A percentile compares a stretch with the other conserved stretches of the same genome.
Conservation (phyloP, 495 filamentous ascomycete genomes). For the Penicillium argentinense region DNA sequence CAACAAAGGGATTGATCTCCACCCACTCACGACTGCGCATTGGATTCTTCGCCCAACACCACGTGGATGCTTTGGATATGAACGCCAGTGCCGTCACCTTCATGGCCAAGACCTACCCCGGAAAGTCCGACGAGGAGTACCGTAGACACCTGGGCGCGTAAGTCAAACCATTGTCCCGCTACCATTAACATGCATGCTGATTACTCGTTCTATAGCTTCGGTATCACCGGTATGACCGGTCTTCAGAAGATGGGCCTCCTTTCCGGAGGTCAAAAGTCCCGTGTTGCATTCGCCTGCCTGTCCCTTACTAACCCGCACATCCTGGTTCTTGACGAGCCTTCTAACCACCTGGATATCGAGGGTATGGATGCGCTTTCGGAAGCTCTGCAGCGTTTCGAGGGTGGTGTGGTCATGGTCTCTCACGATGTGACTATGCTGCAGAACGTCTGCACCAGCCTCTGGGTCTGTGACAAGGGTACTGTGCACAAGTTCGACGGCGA, state of each 20-base stretch:
- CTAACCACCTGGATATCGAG: constrained; percentile 98
- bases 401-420: constrained; percentile 96
- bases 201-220: constrained; percentile 55
- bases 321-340: constrained; percentile 95
- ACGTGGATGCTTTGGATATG: constrained; percentile 94
- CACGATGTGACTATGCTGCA: constrained; percentile 99
- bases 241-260: constrained; percentile 93
- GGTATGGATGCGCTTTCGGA: constrained; percentile 94
- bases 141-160: constrained; percentile 86
- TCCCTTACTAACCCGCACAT: constrained; percentile 94
- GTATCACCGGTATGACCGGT: constrained; percentile 96
- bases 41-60: constrained; percentile 98
- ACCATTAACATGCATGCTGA: not conserved
- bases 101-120: constrained; percentile 90
- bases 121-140: constrained; percentile 94
- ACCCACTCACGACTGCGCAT: constrained; percentile 83
- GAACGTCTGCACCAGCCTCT: constrained; percentile 89
- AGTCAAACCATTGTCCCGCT: constrained; percentile 12
- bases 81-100: constrained; percentile 86
- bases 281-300: constrained; percentile 94
- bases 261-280: constrained; percentile 97
- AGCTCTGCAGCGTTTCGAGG: constrained; percentile 83
- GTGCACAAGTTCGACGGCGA: constrained; percentile 97
- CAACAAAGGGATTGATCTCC: constrained; percentile 79
- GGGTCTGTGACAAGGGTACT: constrained; percentile 94